Evolutionary conservation across 129 eudicot genomes (phyloP), one percentile per base, ranked within the genome.

Genomic region (Kitagawia praeruptora): DNA sequence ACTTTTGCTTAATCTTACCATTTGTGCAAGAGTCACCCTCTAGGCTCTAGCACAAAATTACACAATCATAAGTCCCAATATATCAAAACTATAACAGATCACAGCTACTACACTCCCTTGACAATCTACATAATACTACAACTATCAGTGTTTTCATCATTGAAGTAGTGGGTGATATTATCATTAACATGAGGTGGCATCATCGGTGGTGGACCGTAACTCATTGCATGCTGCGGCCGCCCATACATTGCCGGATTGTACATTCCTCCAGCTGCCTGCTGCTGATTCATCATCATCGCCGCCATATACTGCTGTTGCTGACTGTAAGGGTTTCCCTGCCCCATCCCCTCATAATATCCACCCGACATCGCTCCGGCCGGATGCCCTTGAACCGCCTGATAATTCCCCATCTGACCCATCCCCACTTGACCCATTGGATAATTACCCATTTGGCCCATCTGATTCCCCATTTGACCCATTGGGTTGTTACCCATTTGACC

Each of bases 221-320:
- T 81, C 80, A 82, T 80, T 15, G 79, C 76, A 9, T 85, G 85
- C 2, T 80, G 92, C 23, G 82, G 90, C 74, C 87, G 90, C 2
- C 89, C 90, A 77, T 90, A 88, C 93, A 88, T 88, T 82, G 85
- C 85, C 48, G 87, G 89, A 5, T 77, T 95, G 80, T 87, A 86
- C 91, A 87, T 86, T 42, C 73, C 85, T 0, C 87, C 90, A 38
- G 67, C 80, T 10, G 85, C 85, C 71, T 92, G 86, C 74, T 90
- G 96, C 75, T 93, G 96, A 72, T 91, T 91, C 95, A 91, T 91
- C 98, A 89, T 89, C 98, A 93, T 93, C 1, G 96, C 95, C 41
- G 90, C 93, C 97, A 88, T 87, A 81, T 93, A 86, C 31, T 90
- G 96, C 11, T 91, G 92, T 6, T 88, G 89, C 2, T 82, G 81